Conservation (phyloP, 169 alveolate genomes). For the Cryptosporidium bovis region DNA sequence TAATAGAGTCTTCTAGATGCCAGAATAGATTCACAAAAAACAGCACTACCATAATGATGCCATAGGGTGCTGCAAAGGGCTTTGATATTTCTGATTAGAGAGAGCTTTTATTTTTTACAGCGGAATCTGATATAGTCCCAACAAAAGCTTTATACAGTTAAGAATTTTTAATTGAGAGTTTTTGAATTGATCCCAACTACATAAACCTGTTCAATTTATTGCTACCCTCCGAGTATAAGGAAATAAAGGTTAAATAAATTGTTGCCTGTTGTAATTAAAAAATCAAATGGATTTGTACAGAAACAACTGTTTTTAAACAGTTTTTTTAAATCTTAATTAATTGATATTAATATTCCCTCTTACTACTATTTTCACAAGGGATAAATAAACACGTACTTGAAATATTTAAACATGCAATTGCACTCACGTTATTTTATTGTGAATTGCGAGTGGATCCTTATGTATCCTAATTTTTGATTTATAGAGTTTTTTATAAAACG, state of each 20-base stretch:
- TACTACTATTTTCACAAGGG: too few species aligned
- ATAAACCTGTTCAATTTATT: conserved; percentile 93
- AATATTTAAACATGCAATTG: too few species aligned
- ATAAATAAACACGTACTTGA: too few species aligned
- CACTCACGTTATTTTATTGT: too few species aligned
- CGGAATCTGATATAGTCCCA: conserved; percentile 89
- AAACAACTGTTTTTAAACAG: conserved; percentile 38
- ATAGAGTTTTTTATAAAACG: too few species aligned
- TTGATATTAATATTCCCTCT: too few species aligned
- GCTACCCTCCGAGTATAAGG: conserved; percentile 88
- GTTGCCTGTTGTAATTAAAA: conserved; percentile 85
- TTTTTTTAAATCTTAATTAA: neutral
- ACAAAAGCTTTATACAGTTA: too few species aligned
- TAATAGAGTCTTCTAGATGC: conserved; percentile 82
- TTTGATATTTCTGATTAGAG: conserved; percentile 81
- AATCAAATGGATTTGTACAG: conserved; percentile 92
- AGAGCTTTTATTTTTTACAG: conserved; percentile 82
- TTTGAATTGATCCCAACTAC: conserved; percentile 77
- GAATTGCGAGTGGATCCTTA: too few species aligned
- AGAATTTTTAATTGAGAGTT: too few species aligned
- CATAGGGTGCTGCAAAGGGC: conserved; percentile 84
- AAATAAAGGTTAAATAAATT: conserved; percentile 82
- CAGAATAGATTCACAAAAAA: conserved; percentile 85
- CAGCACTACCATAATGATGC: conserved; percentile 77
- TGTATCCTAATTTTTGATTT: too few species aligned